Percentiles rank a stretch among this genome's conserved stretches.
These are phyloP conservation scores for Sarocladium brachiariae DNA, from an alignment of 2,329 filamentous ascomycete species.

Conservation along the genomic window DNA sequence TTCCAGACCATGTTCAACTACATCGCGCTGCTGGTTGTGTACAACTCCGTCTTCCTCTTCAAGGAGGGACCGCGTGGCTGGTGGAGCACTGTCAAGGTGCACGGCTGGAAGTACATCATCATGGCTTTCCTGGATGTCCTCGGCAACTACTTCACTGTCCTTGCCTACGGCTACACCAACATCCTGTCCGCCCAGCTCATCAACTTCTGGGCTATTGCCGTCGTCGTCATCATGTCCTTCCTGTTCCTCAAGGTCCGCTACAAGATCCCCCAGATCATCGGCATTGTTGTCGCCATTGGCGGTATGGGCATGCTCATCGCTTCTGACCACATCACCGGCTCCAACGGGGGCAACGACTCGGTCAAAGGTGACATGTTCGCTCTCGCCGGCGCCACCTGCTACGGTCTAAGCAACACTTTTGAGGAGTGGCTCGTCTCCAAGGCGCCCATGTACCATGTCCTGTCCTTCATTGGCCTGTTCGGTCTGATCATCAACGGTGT, in stretches of 20 bases:
- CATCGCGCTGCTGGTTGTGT: conserved; percentile 72
- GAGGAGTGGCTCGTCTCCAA: conserved; percentile 92
- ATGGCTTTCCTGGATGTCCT: conserved; percentile 90
- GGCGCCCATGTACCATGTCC: conserved; percentile 83
- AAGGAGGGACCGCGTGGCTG: conserved; percentile 71
- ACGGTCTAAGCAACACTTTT: conserved; percentile 83
- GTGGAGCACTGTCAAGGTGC: conserved; percentile 48
- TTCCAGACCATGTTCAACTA: conserved; percentile 98
- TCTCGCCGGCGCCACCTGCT: conserved; percentile 80
- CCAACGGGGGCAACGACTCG: conserved; percentile 66
- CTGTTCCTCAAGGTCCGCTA: conserved; percentile 81
- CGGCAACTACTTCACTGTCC: conserved; percentile 96
- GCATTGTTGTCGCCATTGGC: conserved; percentile 85
- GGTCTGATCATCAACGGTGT: conserved; percentile 86
- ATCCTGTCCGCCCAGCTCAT: conserved; percentile 89
- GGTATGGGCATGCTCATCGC: conserved; percentile 83
- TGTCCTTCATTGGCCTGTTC: conserved; percentile 84
- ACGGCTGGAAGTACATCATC: conserved; percentile 93
- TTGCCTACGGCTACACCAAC: conserved; percentile 89
- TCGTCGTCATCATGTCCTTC: conserved; percentile 83
- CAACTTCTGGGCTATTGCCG: conserved; percentile 97
- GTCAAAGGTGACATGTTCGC: conserved; percentile 92
- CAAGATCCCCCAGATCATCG: conserved; percentile 74
- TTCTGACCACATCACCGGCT: conserved; percentile 76
- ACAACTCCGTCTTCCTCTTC: conserved; percentile 72